Conservation (phyloP, 345 rosid genomes). For the Erucastrum elatum region DNA sequence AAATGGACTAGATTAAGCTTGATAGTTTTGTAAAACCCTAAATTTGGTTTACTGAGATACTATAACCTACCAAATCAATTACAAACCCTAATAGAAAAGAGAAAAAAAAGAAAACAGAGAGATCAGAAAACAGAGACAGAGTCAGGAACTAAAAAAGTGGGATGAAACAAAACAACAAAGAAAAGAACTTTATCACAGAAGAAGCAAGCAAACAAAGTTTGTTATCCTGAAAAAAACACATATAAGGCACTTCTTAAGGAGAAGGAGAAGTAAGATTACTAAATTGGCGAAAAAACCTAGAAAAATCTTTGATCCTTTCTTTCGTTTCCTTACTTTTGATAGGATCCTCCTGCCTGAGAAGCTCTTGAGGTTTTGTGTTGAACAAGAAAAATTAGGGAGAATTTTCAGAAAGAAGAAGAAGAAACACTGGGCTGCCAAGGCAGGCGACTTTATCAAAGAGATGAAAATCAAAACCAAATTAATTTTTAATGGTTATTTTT, state of each 20-base stretch:
- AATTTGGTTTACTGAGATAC: background rate
- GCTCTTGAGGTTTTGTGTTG: constrained; percentile 15
- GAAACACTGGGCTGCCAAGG: constrained; percentile 12
- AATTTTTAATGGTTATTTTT: constrained; percentile 19
- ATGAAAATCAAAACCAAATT: constrained; percentile 16
- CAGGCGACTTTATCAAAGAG: constrained; percentile 35
- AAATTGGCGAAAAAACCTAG: background rate
- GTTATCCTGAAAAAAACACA: constrained; percentile 12
- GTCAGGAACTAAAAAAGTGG: background rate
- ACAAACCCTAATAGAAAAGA: background rate
- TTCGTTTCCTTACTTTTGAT: background rate
- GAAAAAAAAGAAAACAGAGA: background rate
- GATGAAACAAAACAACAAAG: background rate
- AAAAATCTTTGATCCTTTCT: constrained; percentile 5
- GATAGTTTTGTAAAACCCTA: background rate
- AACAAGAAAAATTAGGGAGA: background rate
- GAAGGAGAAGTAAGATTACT: background rate
- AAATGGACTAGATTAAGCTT: background rate
- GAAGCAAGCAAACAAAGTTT: background rate
- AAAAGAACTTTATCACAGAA: background rate
- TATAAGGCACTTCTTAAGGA: background rate
- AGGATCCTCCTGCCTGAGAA: background rate
- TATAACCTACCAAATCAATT: background rate
- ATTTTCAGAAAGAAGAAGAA: constrained; percentile 24
- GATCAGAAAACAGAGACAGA: background rate